phyloP scores from a whole-genome alignment of 108 stramenopile genomes.

The Cyclostephanos tholiformis region DNA sequence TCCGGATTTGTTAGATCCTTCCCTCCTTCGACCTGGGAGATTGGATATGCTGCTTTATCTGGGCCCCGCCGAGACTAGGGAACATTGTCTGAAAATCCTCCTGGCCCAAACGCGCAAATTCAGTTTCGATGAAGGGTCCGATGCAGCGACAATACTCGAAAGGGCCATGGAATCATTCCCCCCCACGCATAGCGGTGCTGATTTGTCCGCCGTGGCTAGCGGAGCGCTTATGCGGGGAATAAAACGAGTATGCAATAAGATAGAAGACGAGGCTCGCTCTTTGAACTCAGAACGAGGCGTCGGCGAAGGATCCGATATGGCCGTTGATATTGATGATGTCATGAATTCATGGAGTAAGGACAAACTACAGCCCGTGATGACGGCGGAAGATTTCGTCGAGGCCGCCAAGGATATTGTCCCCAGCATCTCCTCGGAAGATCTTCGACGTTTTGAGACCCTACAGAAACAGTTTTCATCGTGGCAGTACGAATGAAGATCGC shows the following conservation, averaged over 20 bases:
- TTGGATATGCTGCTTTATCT: slow-evolving; percentile 96
- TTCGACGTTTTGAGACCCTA: slow-evolving; percentile 70
- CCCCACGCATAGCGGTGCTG: slow-evolving; percentile 87
- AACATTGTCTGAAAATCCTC: slow-evolving; percentile 72
- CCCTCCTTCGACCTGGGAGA: slow-evolving; percentile 95
- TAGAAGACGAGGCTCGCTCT: slow-evolving; percentile 62
- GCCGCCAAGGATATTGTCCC: slow-evolving; percentile 70
- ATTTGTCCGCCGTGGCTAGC: slow-evolving; percentile 90
- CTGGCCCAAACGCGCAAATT: slow-evolving; percentile 88
- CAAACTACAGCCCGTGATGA: slow-evolving; percentile 59
- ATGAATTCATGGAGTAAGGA: slow-evolving; percentile 65
- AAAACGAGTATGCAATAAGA: slow-evolving; percentile 70
- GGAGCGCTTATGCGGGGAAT: slow-evolving; percentile 80
- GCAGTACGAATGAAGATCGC: neutral
- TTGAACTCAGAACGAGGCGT: slow-evolving; percentile 27
- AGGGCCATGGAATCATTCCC: slow-evolving; percentile 76
- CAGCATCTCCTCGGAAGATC: slow-evolving; percentile 67
- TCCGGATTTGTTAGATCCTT: slow-evolving; percentile 94
- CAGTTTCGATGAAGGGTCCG: slow-evolving; percentile 68
- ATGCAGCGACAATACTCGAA: slow-evolving; percentile 50
- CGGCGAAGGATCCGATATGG: slow-evolving; percentile 17
- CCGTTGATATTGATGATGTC: slow-evolving; percentile 51
- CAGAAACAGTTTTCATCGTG: slow-evolving; percentile 52
- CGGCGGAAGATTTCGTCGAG: slow-evolving; percentile 63
- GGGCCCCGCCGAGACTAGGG: slow-evolving; percentile 76